Conservation (phyloP, 352 stramenopile genomes). For the Globisporangium spinosum region DNA sequence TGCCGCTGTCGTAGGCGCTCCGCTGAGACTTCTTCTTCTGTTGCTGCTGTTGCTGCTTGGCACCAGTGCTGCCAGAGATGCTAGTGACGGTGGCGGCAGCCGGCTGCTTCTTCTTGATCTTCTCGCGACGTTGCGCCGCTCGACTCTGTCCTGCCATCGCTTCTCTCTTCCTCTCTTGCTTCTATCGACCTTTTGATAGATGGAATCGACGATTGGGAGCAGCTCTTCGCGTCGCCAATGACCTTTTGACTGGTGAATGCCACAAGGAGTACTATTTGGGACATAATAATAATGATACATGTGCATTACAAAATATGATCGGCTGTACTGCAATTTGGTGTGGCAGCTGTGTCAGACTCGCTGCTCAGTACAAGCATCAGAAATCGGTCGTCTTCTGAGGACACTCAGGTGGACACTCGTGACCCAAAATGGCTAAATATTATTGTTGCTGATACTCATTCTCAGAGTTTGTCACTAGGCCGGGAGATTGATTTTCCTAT, state of each 20-base stretch:
- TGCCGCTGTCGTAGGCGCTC: constrained; percentile 32
- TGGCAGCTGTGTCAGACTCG: background rate
- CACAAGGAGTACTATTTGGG: background rate
- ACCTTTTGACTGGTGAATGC: constrained; percentile 13
- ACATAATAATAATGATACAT: background rate
- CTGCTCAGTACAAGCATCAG: background rate
- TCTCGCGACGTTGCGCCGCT: constrained; percentile 40
- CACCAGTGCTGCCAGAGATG: background rate
- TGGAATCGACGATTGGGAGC: background rate
- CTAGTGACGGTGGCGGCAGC: background rate
- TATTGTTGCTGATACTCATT: no score
- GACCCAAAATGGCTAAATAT: background rate
- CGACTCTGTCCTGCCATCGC: constrained; percentile 39
- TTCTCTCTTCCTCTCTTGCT: background rate
- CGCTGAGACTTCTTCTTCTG: constrained; percentile 2
- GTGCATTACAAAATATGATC: background rate
- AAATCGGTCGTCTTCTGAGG: background rate
- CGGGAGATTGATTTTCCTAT: no score
- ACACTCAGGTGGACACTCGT: background rate
- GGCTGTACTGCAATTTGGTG: background rate
- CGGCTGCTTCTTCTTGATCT: constrained; percentile 31
- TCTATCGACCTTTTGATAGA: background rate
- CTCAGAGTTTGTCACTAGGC: no score
- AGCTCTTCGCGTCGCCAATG: constrained; percentile 12
- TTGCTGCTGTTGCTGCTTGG: constrained; percentile 9